Percentiles rank a stretch among this genome's conserved stretches.
Evolutionary conservation across 2,329 filamentous ascomycete genomes (phyloP).

Genomic region (Sporothrix brunneoviolacea): DNA sequence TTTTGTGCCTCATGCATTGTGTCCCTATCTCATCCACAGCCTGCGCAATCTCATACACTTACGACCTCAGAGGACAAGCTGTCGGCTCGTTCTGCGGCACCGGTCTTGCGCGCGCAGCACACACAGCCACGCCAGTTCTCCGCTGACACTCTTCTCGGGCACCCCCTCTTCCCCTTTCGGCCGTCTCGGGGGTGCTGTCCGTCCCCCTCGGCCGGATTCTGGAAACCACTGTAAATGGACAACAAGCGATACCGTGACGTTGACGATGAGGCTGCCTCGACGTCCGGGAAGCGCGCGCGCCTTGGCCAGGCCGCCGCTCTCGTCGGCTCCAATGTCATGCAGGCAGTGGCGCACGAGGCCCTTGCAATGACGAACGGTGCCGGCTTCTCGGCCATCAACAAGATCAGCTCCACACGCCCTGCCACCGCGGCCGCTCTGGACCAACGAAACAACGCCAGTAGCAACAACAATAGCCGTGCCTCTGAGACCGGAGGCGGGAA

Average conservation of each 20-base stretch:
- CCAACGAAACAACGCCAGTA: not conserved
- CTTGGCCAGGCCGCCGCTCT: not conserved
- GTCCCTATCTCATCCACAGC: no score
- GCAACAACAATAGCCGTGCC: not conserved
- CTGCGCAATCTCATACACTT: no score
- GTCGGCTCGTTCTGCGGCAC: no score
- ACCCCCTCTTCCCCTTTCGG: not conserved
- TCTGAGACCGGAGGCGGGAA: not conserved
- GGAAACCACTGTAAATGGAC: slow-evolving; percentile 14
- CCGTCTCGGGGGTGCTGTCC: no score
- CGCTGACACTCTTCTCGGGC: not conserved
- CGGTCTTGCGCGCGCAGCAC: no score
- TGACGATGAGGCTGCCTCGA: slow-evolving; percentile 11
- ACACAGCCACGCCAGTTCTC: not conserved
- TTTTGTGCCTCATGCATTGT: no score
- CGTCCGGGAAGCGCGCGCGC: slow-evolving; percentile 15
- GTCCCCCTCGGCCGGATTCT: not conserved
- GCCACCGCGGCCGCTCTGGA: no score
- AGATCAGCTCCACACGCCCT: not conserved
- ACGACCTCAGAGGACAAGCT: no score
- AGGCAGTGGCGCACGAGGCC: slow-evolving; percentile 15
- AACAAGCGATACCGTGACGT: slow-evolving; percentile 14
- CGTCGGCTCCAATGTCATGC: slow-evolving; percentile 9
- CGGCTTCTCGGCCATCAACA: slow-evolving; percentile 9
- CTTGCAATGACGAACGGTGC: slow-evolving; percentile 11